phyloP scores from a whole-genome alignment of 2,329 filamentous ascomycete species.

The Colletotrichum sp. region DNA sequence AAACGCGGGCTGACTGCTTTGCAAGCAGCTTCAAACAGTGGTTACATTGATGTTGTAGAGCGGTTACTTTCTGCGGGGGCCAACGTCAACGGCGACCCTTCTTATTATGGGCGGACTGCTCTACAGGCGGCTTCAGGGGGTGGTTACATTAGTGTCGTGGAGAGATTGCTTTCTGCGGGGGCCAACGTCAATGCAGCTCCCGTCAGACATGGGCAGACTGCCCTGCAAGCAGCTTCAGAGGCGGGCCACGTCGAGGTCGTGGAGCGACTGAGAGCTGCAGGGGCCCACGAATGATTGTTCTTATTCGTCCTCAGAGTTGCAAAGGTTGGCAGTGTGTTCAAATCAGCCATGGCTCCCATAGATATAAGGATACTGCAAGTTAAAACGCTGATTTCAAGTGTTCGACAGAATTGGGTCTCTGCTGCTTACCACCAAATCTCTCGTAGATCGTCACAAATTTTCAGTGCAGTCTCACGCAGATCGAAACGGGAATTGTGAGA shows the following conservation, averaged over 20 bases:
- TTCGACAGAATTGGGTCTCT: background rate
- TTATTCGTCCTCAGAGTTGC: background rate
- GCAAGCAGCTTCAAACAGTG: too few species aligned
- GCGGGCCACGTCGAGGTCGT: background rate
- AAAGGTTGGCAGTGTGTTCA: background rate
- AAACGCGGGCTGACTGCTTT: too few species aligned
- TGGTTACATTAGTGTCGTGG: rapidly evolving
- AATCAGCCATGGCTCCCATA: background rate
- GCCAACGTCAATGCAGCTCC: too few species aligned
- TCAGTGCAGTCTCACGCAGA: background rate
- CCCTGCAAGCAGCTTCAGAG: background rate
- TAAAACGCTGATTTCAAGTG: background rate
- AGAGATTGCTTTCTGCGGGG: too few species aligned
- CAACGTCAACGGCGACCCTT: too few species aligned
- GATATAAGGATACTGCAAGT: rapidly evolving
- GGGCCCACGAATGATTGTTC: rapidly evolving
- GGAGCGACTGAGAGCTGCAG: background rate
- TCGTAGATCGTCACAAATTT: background rate
- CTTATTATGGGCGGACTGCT: too few species aligned
- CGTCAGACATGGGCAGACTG: too few species aligned
- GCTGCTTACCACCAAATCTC: background rate
- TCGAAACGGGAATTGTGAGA: background rate
- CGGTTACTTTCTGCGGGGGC: too few species aligned
- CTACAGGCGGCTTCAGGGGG: background rate
- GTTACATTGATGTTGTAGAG: too few species aligned